Percentiles rank a stretch among this genome's conserved stretches.
Evolutionary conservation across 2,329 filamentous ascomycete genomes (phyloP).

Genomic region (Colletotrichum eremochloae): DNA sequence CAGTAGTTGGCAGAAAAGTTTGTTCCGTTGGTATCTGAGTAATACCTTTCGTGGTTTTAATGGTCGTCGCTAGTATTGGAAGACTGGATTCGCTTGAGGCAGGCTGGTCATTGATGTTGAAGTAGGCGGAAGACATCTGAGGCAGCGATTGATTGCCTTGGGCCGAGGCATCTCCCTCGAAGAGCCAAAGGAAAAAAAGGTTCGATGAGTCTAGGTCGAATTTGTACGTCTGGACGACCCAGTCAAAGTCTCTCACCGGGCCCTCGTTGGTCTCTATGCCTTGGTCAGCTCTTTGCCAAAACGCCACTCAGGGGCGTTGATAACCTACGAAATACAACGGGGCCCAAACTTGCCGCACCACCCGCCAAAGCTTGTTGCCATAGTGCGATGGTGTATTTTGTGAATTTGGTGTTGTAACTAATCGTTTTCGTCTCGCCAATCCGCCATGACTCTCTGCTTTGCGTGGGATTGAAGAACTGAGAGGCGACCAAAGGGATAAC

Average conservation of each 20-base stretch:
- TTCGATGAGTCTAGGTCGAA: constrained; percentile 40
- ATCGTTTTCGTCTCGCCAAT: too few relatives aligned
- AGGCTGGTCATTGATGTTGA: constrained; percentile 40
- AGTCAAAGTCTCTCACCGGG: constrained; percentile 38
- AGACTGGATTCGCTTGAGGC: neutral
- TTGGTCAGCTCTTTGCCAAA: neutral
- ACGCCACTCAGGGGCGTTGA: neutral
- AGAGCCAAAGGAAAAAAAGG: constrained; percentile 45
- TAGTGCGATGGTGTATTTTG: constrained; percentile 46
- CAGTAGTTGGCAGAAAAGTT: neutral
- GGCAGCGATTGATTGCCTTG: constrained; percentile 31
- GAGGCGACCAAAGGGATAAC: too few relatives aligned
- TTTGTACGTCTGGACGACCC: constrained; percentile 41
- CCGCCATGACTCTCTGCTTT: too few relatives aligned
- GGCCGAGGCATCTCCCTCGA: constrained; percentile 35
- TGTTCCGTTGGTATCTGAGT: neutral
- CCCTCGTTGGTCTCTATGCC: constrained; percentile 33
- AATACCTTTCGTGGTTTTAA: neutral
- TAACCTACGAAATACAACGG: constrained; percentile 33
- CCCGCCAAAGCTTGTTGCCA: constrained; percentile 43
- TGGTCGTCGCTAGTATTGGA: neutral
- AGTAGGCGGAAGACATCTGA: neutral
- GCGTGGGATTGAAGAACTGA: too few relatives aligned
- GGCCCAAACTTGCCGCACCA: constrained; percentile 36
- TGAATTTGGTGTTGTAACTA: constrained; percentile 29